Conservation (phyloP, 2,329 filamentous ascomycete species). For the Sclerotinia nivalis region DNA sequence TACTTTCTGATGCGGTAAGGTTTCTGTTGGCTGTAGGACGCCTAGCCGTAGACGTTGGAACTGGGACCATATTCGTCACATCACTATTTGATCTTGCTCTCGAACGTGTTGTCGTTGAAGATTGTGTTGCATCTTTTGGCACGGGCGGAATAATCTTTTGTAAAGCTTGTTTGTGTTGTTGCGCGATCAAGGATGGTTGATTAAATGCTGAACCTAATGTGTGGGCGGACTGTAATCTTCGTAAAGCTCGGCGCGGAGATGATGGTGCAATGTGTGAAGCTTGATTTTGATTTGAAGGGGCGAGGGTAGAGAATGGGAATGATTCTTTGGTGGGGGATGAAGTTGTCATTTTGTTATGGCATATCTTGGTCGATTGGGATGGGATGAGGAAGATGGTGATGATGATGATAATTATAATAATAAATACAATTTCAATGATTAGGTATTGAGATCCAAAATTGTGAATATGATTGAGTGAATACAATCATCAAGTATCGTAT, state of each 20-base stretch:
- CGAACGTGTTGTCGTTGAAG: conserved; percentile 42
- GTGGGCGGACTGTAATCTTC: conserved; percentile 76
- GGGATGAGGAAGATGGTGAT: background rate
- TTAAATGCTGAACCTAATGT: conserved; percentile 58
- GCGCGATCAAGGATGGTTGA: conserved; percentile 59
- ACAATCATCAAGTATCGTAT: background rate
- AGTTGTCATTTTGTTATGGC: conserved; percentile 20
- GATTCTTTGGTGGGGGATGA: conserved; percentile 34
- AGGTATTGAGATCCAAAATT: background rate
- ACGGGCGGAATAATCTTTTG: conserved; percentile 33
- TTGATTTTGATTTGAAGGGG: conserved; percentile 28
- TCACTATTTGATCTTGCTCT: conserved; percentile 74
- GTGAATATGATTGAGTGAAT: background rate
- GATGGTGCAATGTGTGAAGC: conserved; percentile 53
- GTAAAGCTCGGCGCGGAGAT: conserved; percentile 65
- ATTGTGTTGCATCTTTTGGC: conserved; percentile 24
- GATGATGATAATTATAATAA: background rate
- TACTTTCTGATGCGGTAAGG: conserved; percentile 53
- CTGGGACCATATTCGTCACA: conserved; percentile 51
- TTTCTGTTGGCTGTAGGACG: conserved; percentile 50
- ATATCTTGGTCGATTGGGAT: background rate
- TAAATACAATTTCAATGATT: background rate
- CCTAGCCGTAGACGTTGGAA: conserved; percentile 45
- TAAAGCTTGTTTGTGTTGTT: conserved; percentile 56
- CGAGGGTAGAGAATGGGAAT: conserved; percentile 29